Evolutionary conservation across 2,329 filamentous ascomycete genomes (phyloP), one percentile per base, ranked within the genome.

Genomic region (Penicillium sp.): DNA sequence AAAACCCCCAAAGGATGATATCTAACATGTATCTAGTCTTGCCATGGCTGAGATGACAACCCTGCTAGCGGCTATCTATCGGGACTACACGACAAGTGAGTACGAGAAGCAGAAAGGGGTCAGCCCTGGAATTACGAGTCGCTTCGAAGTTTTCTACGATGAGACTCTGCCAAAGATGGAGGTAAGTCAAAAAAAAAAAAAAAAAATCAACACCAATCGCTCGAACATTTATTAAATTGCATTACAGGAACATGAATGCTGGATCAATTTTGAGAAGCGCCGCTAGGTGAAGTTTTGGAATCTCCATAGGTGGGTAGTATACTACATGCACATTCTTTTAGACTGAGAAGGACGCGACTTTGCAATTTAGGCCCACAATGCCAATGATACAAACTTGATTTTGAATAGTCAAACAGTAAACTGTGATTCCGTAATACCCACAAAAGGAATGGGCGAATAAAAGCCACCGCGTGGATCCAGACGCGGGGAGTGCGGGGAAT

Each of bases 31-130:
- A 16, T 29, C 14, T 47, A 79, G 76, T 64, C 67, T 82, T 9
- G 80, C 80, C 2, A 80, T 81, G 74, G 78, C 78, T 13, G 80
- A 82, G 62, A 81, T 82, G 79, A 79, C 76, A 1, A 79, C 77
- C 1, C 63, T 82, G 8, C 64, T 78, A 1, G 73, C 78, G 4
- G 75, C 77, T 1, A 59, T 82, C 4, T 81, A 82, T 64, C 66
- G 76, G 49, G 69, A 64, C 27, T 82, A 81, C 61, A 68, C 48
- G 3, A 81, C 79, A 1, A 61, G 39, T 57, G 60, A 21, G 52
- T 60, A 27, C 65, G 69, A 7, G 68, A 57, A 60, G 3, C 64
- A 65, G 31, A 56, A 62, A 33, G 49, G 39, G 3, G 60, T 65
- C 27, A 59, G 54, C 2, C 70, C 69, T 14, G 69, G 64, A 48